phyloP scores from a whole-genome alignment of 176 grass and related monocot species.

The Coix lacrymajobi region DNA sequence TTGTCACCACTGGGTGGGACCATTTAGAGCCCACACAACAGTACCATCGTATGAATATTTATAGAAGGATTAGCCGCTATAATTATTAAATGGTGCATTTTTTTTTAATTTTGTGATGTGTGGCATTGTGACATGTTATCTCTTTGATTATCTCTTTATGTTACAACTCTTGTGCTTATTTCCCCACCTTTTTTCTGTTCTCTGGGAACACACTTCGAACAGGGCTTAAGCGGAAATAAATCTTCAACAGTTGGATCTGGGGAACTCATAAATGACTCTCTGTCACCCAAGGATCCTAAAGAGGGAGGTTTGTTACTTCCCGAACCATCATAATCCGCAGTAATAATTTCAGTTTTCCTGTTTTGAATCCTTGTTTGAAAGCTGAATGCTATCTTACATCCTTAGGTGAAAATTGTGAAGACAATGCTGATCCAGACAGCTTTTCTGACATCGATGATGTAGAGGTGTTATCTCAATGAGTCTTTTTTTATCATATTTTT shows the following conservation, averaged over 20 bases:
- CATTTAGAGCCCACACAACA: too few relatives aligned
- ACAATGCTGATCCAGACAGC: conserved; percentile 45
- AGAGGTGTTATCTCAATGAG: conserved; percentile 33
- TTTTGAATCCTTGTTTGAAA: neutral
- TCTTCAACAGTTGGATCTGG: neutral
- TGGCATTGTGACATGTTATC: neutral
- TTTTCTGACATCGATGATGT: conserved; percentile 80
- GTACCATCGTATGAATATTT: too few relatives aligned
- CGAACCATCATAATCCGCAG: conserved; percentile 4
- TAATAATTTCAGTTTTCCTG: neutral
- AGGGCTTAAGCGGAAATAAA: conserved; percentile 3
- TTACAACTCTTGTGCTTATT: neutral
- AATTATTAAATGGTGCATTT: neutral
- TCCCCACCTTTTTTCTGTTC: neutral
- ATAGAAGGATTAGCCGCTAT: neutral
- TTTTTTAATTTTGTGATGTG: neutral
- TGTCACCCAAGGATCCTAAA: conserved; percentile 29
- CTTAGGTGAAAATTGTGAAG: conserved; percentile 38
- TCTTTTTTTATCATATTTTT: conserved; percentile 1
- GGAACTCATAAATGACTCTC: conserved; percentile 26
- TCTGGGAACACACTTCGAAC: neutral
- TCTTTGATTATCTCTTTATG: neutral
- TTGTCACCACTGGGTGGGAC: neutral
- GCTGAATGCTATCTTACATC: conserved; percentile 30
- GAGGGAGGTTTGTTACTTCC: conserved; percentile 33